phyloP scores from a whole-genome alignment of 2,329 filamentous ascomycete species.

The Alternaria ethzedia region DNA sequence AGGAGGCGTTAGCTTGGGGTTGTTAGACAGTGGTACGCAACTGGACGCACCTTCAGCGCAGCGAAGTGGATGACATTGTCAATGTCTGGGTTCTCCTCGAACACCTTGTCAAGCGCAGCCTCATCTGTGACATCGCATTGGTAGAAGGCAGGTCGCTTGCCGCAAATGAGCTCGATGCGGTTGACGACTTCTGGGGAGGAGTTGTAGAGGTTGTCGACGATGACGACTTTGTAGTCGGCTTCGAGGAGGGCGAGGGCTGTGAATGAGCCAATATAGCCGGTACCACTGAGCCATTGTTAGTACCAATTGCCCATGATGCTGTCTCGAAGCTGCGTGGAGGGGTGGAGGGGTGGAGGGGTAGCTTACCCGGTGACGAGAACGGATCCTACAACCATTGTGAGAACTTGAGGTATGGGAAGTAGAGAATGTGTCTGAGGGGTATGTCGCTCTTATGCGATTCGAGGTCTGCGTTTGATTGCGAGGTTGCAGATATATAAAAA shows the following conservation, averaged over 20 bases:
- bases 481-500: constrained; percentile 27
- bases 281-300: constrained; percentile 69
- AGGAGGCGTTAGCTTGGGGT: constrained; percentile 15
- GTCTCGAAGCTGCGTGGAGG: constrained; percentile 19
- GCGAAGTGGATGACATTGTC: constrained; percentile 99
- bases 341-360: constrained; percentile 40
- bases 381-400: constrained; percentile 77
- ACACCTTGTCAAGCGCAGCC: constrained; percentile 81
- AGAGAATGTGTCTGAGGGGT: not conserved
- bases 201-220: constrained; percentile 97
- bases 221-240: constrained; percentile 94
- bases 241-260: constrained; percentile 90
- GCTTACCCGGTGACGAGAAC: constrained; percentile 89
- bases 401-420: not conserved
- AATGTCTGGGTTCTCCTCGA: constrained; percentile 87
- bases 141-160: constrained; percentile 85
- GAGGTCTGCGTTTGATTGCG: constrained; percentile 8
- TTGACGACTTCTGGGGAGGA: constrained; percentile 90
- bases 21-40: not conserved
- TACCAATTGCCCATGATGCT: constrained; percentile 3
- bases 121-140: constrained; percentile 89
- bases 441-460: not conserved
- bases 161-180: constrained; percentile 91
- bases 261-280: constrained; percentile 99
- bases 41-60: constrained; percentile 79